Evolutionary conservation across 345 rosid species (phyloP), one percentile per base, ranked within the genome.

Genomic region (Streptanthus diversifolius): DNA sequence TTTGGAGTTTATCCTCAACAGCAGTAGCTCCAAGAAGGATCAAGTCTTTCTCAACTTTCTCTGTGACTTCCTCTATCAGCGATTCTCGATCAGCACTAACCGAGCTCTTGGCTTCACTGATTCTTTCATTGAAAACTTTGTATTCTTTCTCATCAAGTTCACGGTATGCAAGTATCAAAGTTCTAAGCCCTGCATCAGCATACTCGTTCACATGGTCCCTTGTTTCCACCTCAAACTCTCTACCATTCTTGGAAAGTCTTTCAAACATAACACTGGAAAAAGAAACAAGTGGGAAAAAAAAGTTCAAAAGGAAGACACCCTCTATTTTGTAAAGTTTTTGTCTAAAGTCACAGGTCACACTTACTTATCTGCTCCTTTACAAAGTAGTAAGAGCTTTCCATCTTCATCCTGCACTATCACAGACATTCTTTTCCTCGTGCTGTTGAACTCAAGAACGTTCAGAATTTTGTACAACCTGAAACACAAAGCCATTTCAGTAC

Each of bases 361-460:
- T 43, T 60, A 90, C 98, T 93, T 93, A 83, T 93, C 98, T 39
- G 98, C 98, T 35, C 98, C 98, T 83, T 93, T 93, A 80, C 83
- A 86, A 52, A 90, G 85, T 52, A 93, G 59, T 14, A 93, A 49
- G 18, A 90, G 75, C 59, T 87, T 80, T n/a, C 96, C 96, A 48
- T 84, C 92, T 69, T 86, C 90, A 60, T 84, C 75, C 54, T 84
- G 85, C 52, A 93, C 87, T 11, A 93, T 85, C 35, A 90, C 97
- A 14, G 98, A 93, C 98, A 93, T 93, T 62, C 97, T 85, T 83
- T 93, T 93, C 77, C 98, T 85, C 49, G 92, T 37, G 74, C 98
- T 90, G 77, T 87, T 84, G 71, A 93, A 93, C 79, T 93, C 98
- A 66, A 90, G 71, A 53, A 93, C 91, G 78, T 86, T 85, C 73